Evolutionary conservation across 1,284 basidiomycete genomes (phyloP), one percentile per base, ranked within the genome.

Genomic region (Testicularia cyperi): DNA sequence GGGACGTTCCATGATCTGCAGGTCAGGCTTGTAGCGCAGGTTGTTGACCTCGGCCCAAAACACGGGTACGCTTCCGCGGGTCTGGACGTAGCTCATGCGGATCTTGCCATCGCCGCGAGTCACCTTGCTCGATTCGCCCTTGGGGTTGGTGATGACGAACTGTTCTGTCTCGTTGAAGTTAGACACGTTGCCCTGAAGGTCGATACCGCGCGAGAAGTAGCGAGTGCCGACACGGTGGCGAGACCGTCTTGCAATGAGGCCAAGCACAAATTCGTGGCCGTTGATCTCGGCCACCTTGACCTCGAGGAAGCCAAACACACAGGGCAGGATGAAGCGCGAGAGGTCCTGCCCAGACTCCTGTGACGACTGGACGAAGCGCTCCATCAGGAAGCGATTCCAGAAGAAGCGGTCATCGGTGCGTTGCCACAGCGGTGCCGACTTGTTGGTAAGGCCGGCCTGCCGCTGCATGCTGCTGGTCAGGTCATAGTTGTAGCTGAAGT

Each of bases 41-140:
- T 91, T 98, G 78, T 94, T 97, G 72, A 99, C 81, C 78, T 99
- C 94, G 3, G 90, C 90, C 95, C 95, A 98, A 77, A 87, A 97
- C 15, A 98, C 79, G 2, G 95, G 95, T 9, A 94, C 86, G 65
- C 88, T 92, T 8, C 95, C 95, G 64, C 95, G 83, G 41, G 88
- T 91, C 79, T 99, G 95, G 10, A 95, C 88, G 51, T 75, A 79
- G 48, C 79, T 70, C 63, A 89, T 90, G 77, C 89, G 54, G 19
- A 70, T 88, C 65, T 82, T 82, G 52, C 82, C 82, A 34, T 80
- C 77, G 8, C 81, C 78, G 31, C 79, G 69, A 37, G 39, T 49
- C 34, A 63, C 30, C 27, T n/a, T 75, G 62, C 41, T 41, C 10
- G 41, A 30, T 4, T 42, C 40, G 21, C 70, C 63, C 30, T 81